phyloP scores from a whole-genome alignment of 768 basidiomycete genomes.

The Cyclocybe aegerita region DNA sequence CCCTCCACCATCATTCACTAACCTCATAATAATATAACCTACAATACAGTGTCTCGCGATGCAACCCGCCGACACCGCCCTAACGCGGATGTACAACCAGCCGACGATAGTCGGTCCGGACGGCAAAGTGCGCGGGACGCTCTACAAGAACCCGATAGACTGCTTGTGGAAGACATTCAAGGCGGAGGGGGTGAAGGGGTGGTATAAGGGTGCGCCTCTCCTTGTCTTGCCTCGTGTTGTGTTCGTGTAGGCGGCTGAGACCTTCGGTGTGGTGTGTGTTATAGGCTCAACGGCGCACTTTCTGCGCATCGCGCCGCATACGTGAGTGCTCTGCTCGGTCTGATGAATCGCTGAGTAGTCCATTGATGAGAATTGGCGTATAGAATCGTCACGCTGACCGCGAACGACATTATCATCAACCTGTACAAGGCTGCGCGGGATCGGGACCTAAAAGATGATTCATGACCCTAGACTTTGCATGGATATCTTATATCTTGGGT shows the following conservation, averaged over 20 bases:
- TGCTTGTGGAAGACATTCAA: slow-evolving; percentile 96
- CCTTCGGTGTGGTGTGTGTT: not conserved
- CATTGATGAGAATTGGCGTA: slow-evolving; percentile 1
- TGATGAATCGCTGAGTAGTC: not conserved
- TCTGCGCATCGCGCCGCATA: slow-evolving; percentile 88
- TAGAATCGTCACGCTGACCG: slow-evolving; percentile 88
- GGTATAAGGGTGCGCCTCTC: slow-evolving; percentile 79
- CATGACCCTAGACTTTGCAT: not conserved
- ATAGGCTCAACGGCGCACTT: slow-evolving; percentile 92
- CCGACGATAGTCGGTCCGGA: slow-evolving; percentile 71
- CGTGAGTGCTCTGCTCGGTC: slow-evolving; percentile 44
- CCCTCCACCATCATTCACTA: not conserved
- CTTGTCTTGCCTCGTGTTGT: not conserved
- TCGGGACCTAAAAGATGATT: slow-evolving; percentile 36
- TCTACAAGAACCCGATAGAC: slow-evolving; percentile 92
- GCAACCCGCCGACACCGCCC: slow-evolving; percentile 92
- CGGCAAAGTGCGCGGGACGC: slow-evolving; percentile 68
- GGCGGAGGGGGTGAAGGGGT: slow-evolving; percentile 86
- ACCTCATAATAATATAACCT: not conserved
- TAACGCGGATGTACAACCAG: slow-evolving; percentile 97
- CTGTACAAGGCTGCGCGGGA: slow-evolving; percentile 53
- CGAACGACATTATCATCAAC: slow-evolving; percentile 76
- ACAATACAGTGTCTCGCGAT: slow-evolving; percentile 73
- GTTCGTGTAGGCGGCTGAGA: not conserved
- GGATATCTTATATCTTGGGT: no score